Percentiles rank a stretch among this genome's conserved stretches.
Conservation (phyloP, 768 basidiomycete species). For the Hysterangium stoloniferum region DNA sequence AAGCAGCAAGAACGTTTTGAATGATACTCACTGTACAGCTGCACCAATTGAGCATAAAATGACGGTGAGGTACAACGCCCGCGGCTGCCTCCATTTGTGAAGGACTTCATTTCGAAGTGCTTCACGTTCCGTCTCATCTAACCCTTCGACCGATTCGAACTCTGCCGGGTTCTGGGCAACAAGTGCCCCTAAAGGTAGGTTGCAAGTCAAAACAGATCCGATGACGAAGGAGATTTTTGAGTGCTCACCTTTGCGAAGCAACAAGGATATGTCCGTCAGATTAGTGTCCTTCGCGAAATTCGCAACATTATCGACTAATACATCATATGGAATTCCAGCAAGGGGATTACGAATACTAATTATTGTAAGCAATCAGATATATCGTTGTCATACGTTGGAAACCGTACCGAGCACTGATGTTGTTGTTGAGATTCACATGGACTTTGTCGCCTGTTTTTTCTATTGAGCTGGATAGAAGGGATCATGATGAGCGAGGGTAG, state of each 20-base stretch:
- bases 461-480: too few species aligned
- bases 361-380: not conserved
- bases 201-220: too few species aligned
- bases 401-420: not conserved
- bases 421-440: not conserved
- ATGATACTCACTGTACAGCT: slow-evolving; percentile 15
- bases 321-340: slow-evolving; percentile 17
- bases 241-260: slow-evolving; percentile 21
- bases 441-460: too few species aligned
- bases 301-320: slow-evolving; percentile 13
- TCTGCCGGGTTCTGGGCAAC: slow-evolving; percentile 19
- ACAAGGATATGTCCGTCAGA: slow-evolving; percentile 12
- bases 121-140: slow-evolving; percentile 19
- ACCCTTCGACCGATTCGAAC: slow-evolving; percentile 26
- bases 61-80: slow-evolving; percentile 18
- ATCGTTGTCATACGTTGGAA: not conserved
- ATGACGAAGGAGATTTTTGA: too few species aligned
- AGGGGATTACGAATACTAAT: slow-evolving; percentile 19
- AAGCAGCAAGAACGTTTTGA: not conserved
- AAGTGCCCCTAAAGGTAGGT: too few species aligned
- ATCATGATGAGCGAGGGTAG: too few species aligned
- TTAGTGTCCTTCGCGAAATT: slow-evolving; percentile 17
- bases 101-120: slow-evolving; percentile 19
- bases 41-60: slow-evolving; percentile 20
- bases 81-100: slow-evolving; percentile 19